Conservation (phyloP, 805 yeast species). For the Cyberlindnera mycetangii region DNA sequence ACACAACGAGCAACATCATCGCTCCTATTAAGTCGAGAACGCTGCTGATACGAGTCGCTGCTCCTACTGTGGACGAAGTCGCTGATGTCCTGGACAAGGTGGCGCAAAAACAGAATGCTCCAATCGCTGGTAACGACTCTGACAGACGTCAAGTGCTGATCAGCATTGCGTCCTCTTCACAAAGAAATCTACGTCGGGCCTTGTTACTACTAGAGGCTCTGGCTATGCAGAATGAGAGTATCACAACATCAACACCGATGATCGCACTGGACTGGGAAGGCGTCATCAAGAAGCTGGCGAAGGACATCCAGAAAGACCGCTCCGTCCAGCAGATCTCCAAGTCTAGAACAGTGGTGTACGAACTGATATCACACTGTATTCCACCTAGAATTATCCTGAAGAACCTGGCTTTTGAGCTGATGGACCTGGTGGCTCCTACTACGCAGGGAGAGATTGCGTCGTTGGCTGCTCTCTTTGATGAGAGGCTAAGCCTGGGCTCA, state of each 20-base stretch:
- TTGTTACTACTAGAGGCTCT: conserved; percentile 80
- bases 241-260: conserved; percentile 46
- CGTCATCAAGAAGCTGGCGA: conserved; percentile 68
- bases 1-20: conserved; percentile 87
- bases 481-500: conserved; percentile 78
- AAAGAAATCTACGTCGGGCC: conserved; percentile 76
- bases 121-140: conserved; percentile 34
- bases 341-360: conserved; percentile 70
- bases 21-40: conserved; percentile 95
- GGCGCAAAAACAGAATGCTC: conserved; percentile 51
- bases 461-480: conserved; percentile 71
- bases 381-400: conserved; percentile 83
- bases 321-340: conserved; percentile 55
- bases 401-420: conserved; percentile 47
- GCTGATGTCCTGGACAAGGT: conserved; percentile 51
- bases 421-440: conserved; percentile 29
- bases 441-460: conserved; percentile 49
- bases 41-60: conserved; percentile 78
- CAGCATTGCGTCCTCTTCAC: conserved; percentile 51
- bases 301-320: conserved; percentile 54
- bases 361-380: conserved; percentile 87
- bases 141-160: conserved; percentile 42
- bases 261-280: conserved; percentile 86
- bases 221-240: conserved; percentile 60
- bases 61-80: conserved; percentile 69